Percentiles rank a stretch among this genome's conserved stretches.
phyloP scores from a whole-genome alignment of 257 asterid species.

The Scutellaria baicalensis region DNA sequence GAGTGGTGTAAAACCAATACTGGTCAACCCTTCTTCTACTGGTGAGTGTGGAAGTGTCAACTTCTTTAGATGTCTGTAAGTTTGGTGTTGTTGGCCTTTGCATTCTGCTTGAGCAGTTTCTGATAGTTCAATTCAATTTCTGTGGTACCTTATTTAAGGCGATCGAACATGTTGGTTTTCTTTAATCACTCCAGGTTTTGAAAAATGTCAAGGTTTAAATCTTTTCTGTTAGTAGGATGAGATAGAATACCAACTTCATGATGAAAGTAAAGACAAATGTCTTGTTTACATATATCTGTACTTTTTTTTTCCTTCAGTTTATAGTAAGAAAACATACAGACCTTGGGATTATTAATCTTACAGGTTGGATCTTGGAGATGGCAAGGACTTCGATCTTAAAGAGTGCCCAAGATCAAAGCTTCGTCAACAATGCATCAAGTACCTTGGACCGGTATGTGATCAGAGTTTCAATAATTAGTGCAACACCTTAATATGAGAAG shows the following conservation, averaged over 20 bases:
- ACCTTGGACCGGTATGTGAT: slow-evolving; percentile 89
- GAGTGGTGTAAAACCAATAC: slow-evolving; percentile 79
- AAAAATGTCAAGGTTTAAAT: neutral
- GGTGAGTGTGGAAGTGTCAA: slow-evolving; percentile 36
- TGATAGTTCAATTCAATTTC: neutral
- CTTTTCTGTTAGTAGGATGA: neutral
- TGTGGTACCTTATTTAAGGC: neutral
- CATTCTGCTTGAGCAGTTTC: neutral
- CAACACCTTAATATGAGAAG: neutral
- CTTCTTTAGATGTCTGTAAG: neutral
- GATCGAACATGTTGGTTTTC: slow-evolving; percentile 19
- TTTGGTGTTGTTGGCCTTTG: neutral
- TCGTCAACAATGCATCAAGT: slow-evolving; percentile 77
- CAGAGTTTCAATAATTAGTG: slow-evolving; percentile 3
- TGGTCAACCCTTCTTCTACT: slow-evolving; percentile 91
- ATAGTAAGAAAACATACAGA: slow-evolving; percentile 3
- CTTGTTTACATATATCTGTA: neutral
- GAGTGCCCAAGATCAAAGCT: slow-evolving; percentile 85
- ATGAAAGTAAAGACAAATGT: neutral
- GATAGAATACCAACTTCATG: neutral
- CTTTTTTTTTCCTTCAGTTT: neutral
- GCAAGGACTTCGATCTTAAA: slow-evolving; percentile 73
- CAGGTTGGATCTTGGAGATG: slow-evolving; percentile 99
- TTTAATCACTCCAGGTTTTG: neutral
- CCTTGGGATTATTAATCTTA: neutral